phyloP scores from a whole-genome alignment of 768 basidiomycete genomes.

The Calocera cornea region DNA sequence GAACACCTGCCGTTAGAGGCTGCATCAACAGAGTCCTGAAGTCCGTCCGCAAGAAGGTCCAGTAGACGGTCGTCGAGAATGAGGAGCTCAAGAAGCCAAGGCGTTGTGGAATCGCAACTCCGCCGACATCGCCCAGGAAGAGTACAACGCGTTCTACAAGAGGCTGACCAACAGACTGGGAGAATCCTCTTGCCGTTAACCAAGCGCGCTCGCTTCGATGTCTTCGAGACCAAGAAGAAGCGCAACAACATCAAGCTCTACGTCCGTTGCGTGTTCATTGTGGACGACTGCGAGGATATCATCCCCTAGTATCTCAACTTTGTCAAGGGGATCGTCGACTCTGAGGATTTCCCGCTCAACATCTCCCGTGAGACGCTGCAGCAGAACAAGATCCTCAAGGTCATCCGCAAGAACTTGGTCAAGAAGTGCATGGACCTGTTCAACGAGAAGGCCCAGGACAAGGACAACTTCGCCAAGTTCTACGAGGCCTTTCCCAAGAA shows the following conservation, averaged over 20 bases:
- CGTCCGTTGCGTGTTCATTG: slow-evolving; percentile 99
- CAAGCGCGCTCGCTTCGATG: slow-evolving; percentile 96
- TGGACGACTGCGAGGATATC: slow-evolving; percentile 99
- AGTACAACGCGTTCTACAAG: slow-evolving; percentile 97
- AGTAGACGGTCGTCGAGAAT: slow-evolving; percentile 68
- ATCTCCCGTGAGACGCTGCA: slow-evolving; percentile 99
- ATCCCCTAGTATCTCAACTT: slow-evolving; percentile 99
- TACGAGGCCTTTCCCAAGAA: slow-evolving; percentile 99
- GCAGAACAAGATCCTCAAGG: slow-evolving; percentile 99
- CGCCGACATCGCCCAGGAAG: slow-evolving; percentile 79
- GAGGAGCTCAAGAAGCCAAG: slow-evolving; percentile 99
- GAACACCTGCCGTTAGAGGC: no score
- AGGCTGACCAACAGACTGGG: slow-evolving; percentile 99
- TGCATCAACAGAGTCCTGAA: no score
- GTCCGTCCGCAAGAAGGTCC: slow-evolving; percentile 90
- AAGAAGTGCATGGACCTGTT: slow-evolving; percentile 95
- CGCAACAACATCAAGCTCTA: slow-evolving; percentile 99
- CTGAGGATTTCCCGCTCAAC: slow-evolving; percentile 98
- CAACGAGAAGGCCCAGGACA: slow-evolving; percentile 96
- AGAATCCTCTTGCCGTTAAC: slow-evolving; percentile 98
- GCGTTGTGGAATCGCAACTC: slow-evolving; percentile 99
- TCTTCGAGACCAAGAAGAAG: slow-evolving; percentile 99
- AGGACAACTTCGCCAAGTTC: slow-evolving; percentile 95
- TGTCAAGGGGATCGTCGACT: slow-evolving; percentile 99
- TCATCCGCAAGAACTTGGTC: slow-evolving; percentile 97